Conservation (phyloP, 148 eudicot species). For the Polygonum maritimum region DNA sequence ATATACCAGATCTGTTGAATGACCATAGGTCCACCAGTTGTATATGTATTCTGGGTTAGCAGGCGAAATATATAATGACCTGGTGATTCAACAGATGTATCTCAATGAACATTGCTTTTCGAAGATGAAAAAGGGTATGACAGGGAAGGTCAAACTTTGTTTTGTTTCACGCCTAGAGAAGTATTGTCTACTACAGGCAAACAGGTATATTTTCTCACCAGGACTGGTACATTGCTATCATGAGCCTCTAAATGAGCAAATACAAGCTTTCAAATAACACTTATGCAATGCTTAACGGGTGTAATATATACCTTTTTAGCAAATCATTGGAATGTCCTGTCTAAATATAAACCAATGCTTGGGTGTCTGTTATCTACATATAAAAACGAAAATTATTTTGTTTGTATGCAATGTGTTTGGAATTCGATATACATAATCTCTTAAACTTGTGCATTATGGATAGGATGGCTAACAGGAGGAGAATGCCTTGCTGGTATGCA, state of each 20-base stretch:
- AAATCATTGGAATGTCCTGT: neutral
- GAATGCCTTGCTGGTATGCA: too few relatives aligned
- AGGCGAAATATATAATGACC: neutral
- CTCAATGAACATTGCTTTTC: too few relatives aligned
- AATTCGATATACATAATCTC: too few relatives aligned
- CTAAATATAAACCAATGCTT: neutral
- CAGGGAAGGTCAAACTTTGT: too few relatives aligned
- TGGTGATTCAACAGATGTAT: neutral
- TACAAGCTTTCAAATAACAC: neutral
- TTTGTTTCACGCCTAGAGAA: too few relatives aligned
- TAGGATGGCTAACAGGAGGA: too few relatives aligned
- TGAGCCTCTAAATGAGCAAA: neutral
- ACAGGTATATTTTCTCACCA: conserved; percentile 37
- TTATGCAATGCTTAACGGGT: neutral
- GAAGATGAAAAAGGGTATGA: too few relatives aligned
- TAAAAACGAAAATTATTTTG: neutral
- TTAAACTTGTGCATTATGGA: too few relatives aligned
- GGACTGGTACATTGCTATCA: neutral
- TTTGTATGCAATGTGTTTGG: too few relatives aligned
- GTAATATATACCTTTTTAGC: neutral
- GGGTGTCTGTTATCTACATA: neutral
- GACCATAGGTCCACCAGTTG: conserved; percentile 5
- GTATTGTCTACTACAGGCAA: conserved; percentile 42
- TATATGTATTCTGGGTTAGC: neutral
- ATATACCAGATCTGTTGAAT: conserved; percentile 38